These are phyloP conservation scores for Tulasnella sp. DNA, from an alignment of 768 basidiomycete species.

Conservation along the genomic window DNA sequence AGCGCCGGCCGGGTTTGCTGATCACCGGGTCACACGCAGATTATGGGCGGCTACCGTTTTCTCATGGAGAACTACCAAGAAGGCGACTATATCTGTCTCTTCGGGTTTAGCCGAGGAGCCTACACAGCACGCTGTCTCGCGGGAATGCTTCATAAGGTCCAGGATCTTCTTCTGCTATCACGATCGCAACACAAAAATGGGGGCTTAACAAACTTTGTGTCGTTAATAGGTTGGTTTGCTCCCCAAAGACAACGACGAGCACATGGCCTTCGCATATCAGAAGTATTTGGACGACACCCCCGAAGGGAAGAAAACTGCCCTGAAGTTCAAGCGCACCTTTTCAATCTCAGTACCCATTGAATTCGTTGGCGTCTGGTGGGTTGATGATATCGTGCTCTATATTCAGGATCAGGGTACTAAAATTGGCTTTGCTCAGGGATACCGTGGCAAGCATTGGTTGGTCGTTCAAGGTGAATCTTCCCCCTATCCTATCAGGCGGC, in stretches of 20 bases:
- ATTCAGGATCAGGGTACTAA: not conserved
- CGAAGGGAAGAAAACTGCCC: conserved; percentile 11
- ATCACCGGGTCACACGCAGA: not conserved
- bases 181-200: too few species aligned
- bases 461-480: not conserved
- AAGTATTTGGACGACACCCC: conserved; percentile 9
- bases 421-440: conserved; percentile 18
- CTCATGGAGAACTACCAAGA: conserved; percentile 14
- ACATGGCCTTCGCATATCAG: conserved; percentile 6
- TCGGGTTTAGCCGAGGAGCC: conserved; percentile 23
- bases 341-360: conserved; percentile 23
- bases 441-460: conserved; percentile 25
- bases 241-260: conserved; percentile 8
- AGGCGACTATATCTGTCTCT: conserved; percentile 21
- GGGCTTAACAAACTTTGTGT: not conserved
- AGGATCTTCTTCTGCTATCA: not conserved
- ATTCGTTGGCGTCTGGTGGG: conserved; percentile 26
- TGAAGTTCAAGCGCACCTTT: conserved; percentile 25
- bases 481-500: not conserved
- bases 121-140: conserved; percentile 24
- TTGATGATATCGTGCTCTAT: not conserved
- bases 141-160: conserved; percentile 20
- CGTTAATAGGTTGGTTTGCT: conserved; percentile 16
- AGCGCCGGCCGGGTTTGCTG: not conserved
- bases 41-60: conserved; percentile 21